Evolutionary conservation across 306 rosid genomes (phyloP), one percentile per base, ranked within the genome.

Genomic region (Dalbergia oliveri): DNA sequence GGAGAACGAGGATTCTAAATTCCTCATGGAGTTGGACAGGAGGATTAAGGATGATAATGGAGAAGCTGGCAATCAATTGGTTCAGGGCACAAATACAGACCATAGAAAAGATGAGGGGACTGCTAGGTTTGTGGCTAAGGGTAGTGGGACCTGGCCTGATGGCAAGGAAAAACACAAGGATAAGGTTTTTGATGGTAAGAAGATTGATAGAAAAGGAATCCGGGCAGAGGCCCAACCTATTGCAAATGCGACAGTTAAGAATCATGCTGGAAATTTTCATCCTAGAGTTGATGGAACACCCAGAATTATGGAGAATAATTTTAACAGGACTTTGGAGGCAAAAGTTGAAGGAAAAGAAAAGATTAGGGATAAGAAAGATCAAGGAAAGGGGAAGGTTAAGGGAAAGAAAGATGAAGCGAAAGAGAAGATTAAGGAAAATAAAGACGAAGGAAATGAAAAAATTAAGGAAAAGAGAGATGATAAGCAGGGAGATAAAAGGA

Each of bases 371-470:
- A 89, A 81, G 76, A 87, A 86, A 23, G 86, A 83, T 58, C 88
- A 89, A 66, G 75, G 89, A 61, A 88, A 84, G 77, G 92, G 85
- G 53, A 90, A 79, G 83, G 84, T 80, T 75, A 82, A 78, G 82
- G 92, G 86, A 81, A 92, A 89, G 72, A 94, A 89, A 72, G 87
- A 87, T 86, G 76, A 87, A 75, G 82, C 85, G 72, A 91, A 85
- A 84, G 88, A 86, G 57, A 86, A 79, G 88, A 90, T 85, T 35
- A 90, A 77, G 81, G 98, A 94, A 91, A 91, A 83, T 77, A 88
- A 87, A 41, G 88, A 84, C 12, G 93, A 87, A 73, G 64, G 89
- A 70, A 89, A 82, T 74, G 91, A 86, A 44, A 87, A 76, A 54
- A 63, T 78, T 39, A 91, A 88, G 78, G 90, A 81, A 79, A 92